phyloP scores from a whole-genome alignment of 1,284 basidiomycete genomes.

The Tylopilus sp. region DNA sequence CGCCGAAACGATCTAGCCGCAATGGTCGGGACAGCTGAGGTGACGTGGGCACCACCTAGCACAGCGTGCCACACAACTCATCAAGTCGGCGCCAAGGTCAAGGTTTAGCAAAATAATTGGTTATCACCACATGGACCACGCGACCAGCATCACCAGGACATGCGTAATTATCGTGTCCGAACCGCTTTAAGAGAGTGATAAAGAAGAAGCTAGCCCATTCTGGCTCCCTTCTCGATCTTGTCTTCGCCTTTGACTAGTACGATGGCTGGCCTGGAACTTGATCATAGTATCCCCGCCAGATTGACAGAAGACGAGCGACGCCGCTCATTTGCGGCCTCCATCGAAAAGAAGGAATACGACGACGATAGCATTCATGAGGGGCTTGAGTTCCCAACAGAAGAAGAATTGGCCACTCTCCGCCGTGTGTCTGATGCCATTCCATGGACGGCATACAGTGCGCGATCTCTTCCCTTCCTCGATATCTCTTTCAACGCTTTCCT shows the following conservation, averaged over 20 bases:
- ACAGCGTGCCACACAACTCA: background rate
- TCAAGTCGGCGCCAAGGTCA: background rate
- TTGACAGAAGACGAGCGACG: constrained; percentile 4
- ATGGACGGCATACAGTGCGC: constrained; percentile 65
- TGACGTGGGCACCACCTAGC: background rate
- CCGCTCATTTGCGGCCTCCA: constrained; percentile 2
- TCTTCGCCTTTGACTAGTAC: background rate
- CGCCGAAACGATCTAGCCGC: background rate
- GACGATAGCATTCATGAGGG: constrained; percentile 53
- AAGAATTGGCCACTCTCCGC: constrained; percentile 61
- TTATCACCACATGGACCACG: background rate
- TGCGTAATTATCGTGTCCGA: background rate
- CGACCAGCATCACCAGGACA: background rate
- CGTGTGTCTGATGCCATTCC: constrained; percentile 63
- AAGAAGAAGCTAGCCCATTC: background rate
- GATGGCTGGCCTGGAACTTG: constrained; percentile 14
- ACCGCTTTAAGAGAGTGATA: constrained; percentile 7
- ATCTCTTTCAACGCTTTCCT: constrained; percentile 1
- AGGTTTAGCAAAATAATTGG: background rate
- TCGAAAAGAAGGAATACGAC: constrained; percentile 25
- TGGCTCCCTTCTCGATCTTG: background rate
- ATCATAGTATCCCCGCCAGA: constrained; percentile 5
- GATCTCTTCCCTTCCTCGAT: constrained; percentile 16
- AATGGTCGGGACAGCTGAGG: background rate
- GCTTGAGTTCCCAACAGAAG: constrained; percentile 66